phyloP scores from a whole-genome alignment of 768 basidiomycete genomes.

The Boletus edulis region DNA sequence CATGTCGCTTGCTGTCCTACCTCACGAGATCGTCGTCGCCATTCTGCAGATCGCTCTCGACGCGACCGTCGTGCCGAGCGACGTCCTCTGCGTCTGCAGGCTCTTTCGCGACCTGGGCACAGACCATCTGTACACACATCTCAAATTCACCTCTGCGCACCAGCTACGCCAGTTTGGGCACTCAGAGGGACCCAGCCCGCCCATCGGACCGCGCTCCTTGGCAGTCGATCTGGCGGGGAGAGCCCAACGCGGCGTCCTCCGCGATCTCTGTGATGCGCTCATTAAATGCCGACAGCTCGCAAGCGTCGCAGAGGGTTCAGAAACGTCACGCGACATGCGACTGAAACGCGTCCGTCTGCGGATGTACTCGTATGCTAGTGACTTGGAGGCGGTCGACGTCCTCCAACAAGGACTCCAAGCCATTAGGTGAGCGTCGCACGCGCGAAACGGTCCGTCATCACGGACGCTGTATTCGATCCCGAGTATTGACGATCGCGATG shows the following conservation, averaged over 20 bases:
- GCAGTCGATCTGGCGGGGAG: slow-evolving; percentile 31
- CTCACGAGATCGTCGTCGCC: slow-evolving; percentile 20
- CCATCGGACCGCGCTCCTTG: slow-evolving; percentile 28
- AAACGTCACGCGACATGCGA: neutral
- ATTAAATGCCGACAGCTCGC: slow-evolving; percentile 19
- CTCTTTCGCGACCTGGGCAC: slow-evolving; percentile 20
- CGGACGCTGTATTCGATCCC: neutral
- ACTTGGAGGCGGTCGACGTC: slow-evolving; percentile 23
- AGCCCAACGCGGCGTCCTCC: slow-evolving; percentile 25
- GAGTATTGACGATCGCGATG: neutral
- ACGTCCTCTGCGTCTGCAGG: slow-evolving; percentile 22
- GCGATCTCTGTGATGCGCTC: slow-evolving; percentile 26
- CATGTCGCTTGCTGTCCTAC: slow-evolving; percentile 18
- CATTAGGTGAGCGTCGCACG: slow-evolving; percentile 33
- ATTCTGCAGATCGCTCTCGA: slow-evolving; percentile 19
- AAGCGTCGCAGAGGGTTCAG: neutral
- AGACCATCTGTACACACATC: slow-evolving; percentile 23
- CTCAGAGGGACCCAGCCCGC: slow-evolving; percentile 4
- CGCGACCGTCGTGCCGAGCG: slow-evolving; percentile 10
- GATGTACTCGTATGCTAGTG: slow-evolving; percentile 39
- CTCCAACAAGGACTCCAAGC: slow-evolving; percentile 34
- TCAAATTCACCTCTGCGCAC: slow-evolving; percentile 21
- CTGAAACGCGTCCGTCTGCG: slow-evolving; percentile 35
- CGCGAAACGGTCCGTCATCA: neutral
- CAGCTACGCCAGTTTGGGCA: slow-evolving; percentile 22